Percentiles rank a stretch among this genome's conserved stretches.
Conservation (phyloP, 805 yeast genomes). For the Lipomyces sp. region DNA sequence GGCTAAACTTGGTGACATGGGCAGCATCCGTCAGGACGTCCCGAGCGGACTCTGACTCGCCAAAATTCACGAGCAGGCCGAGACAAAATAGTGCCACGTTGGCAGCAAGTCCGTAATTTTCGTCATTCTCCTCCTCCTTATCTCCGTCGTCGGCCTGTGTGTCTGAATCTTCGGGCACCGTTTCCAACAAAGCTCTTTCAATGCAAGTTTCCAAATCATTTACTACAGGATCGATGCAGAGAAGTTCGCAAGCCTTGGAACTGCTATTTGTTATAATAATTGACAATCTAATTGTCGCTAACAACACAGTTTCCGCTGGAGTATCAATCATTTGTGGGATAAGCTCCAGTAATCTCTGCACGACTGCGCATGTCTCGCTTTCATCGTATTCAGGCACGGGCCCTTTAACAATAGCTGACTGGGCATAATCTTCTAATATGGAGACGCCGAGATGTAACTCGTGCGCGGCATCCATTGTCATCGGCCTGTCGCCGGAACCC, state of each 20-base stretch:
- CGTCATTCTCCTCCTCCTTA: neutral
- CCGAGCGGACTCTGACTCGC: conserved; percentile 23
- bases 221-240: neutral
- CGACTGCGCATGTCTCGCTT: neutral
- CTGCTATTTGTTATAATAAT: conserved; percentile 22
- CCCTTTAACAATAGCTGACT: conserved; percentile 3
- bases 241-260: conserved; percentile 4
- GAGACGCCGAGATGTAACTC: conserved; percentile 23
- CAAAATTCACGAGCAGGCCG: conserved; percentile 27
- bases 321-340: conserved; percentile 12
- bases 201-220: neutral
- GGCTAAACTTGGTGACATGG: neutral
- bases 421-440: conserved; percentile 20
- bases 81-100: conserved; percentile 29
- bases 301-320: conserved; percentile 5
- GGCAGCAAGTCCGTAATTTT: conserved; percentile 19
- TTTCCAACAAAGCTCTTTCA: conserved; percentile 4
- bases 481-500: neutral
- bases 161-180: neutral
- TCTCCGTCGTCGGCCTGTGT: neutral
- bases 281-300: conserved; percentile 21
- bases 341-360: conserved; percentile 1
- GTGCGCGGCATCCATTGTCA: conserved; percentile 3
- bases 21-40: neutral
- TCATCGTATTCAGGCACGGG: neutral